These are phyloP conservation scores for Solanum pinnatisectum DNA, from an alignment of 257 asterid genomes.

Conservation along the genomic window DNA sequence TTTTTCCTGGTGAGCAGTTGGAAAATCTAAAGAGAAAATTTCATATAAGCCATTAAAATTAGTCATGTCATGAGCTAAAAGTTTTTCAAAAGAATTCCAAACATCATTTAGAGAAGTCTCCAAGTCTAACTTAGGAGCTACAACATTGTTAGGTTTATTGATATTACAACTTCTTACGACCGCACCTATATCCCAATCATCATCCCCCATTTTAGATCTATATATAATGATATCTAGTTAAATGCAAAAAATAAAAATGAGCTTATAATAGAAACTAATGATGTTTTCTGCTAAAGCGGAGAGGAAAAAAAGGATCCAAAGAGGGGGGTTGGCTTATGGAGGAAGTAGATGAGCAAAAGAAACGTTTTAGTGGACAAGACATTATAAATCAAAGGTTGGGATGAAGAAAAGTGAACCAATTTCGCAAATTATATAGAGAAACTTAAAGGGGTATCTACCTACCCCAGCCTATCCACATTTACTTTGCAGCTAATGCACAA, in stretches of 20 bases:
- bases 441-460: neutral
- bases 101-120: too few species aligned
- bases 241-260: neutral
- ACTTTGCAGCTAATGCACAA: neutral
- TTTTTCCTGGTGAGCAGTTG: too few species aligned
- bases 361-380: neutral
- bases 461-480: neutral
- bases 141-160: too few species aligned
- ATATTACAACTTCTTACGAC: too few species aligned
- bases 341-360: neutral
- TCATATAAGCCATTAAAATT: too few species aligned
- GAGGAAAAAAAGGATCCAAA: neutral
- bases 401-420: neutral
- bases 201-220: neutral
- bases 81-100: too few species aligned
- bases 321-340: neutral
- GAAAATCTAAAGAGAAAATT: too few species aligned
- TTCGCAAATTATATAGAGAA: neutral
- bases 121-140: too few species aligned
- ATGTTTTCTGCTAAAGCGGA: too few species aligned
- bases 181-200: too few species aligned
- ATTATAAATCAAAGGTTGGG: neutral
- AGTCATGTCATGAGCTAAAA: too few species aligned
- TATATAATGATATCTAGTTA: neutral
- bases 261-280: neutral